A percentile compares a stretch with the other conserved stretches of the same genome.
Conservation (phyloP, 495 filamentous ascomycete genomes). For the Xylona heveae region DNA sequence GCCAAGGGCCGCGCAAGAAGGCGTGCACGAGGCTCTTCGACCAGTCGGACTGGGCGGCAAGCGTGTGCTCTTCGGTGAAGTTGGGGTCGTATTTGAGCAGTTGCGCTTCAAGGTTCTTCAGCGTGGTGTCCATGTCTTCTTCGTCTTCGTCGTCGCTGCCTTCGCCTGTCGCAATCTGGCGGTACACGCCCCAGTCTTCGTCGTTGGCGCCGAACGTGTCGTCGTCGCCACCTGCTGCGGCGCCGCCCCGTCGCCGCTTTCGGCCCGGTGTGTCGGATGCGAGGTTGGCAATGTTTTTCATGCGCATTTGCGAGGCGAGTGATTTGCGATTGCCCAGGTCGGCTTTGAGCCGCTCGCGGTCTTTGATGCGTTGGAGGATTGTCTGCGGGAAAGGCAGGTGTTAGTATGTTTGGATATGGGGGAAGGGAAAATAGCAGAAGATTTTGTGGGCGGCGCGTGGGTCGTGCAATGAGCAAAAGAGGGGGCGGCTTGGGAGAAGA, state of each 20-base stretch:
- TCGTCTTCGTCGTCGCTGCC: constrained; percentile 62
- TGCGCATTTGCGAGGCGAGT: constrained; percentile 81
- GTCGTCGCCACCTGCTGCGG: constrained; percentile 31
- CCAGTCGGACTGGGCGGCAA: constrained; percentile 87
- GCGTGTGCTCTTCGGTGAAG: constrained; percentile 77
- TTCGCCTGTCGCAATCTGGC: constrained; percentile 65
- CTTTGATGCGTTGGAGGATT: constrained; percentile 69
- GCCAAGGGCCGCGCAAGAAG: constrained; percentile 69
- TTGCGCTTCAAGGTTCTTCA: constrained; percentile 60
- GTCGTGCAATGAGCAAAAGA: not conserved
- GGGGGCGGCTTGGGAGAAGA: not conserved
- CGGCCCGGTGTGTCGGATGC: constrained; percentile 67
- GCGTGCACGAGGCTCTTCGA: constrained; percentile 74
- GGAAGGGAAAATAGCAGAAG: not conserved
- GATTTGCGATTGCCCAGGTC: constrained; percentile 93
- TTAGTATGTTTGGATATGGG: constrained; percentile 1
- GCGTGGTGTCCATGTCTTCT: constrained; percentile 53
- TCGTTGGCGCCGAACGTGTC: constrained; percentile 95
- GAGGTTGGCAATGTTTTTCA: constrained; percentile 95
- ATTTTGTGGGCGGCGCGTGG: not conserved
- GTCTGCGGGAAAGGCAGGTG: constrained; percentile 13
- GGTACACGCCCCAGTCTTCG: constrained; percentile 92
- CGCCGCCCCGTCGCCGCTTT: constrained; percentile 58
- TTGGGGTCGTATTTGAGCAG: constrained; percentile 67
- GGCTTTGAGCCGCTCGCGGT: constrained; percentile 73